Conservation (phyloP, 805 yeast species). For the Myxozyma sirexii region DNA sequence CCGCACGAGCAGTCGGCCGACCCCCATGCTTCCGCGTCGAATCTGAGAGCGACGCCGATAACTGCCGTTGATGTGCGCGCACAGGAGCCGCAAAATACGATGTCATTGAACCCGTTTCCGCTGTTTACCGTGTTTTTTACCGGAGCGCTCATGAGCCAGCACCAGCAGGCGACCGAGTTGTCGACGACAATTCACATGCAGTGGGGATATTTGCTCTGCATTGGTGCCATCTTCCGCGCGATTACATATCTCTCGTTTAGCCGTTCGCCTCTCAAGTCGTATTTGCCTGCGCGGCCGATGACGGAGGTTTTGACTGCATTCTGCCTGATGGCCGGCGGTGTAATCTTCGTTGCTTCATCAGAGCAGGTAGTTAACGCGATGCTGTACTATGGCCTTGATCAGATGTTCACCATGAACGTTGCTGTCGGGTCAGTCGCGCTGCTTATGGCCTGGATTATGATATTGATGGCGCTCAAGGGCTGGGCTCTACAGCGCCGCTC, state of each 20-base stretch:
- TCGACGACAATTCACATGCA: conserved; percentile 83
- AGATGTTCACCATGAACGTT: conserved; percentile 89
- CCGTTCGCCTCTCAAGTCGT: conserved; percentile 43
- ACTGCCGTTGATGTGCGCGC: conserved; percentile 15
- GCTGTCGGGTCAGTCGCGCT: conserved; percentile 77
- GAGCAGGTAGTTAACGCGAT: conserved; percentile 81
- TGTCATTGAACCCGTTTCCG: conserved; percentile 94
- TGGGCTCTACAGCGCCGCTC: conserved; percentile 35
- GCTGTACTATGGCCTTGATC: conserved; percentile 78
- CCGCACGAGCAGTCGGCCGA: not conserved
- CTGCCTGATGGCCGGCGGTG: conserved; percentile 82
- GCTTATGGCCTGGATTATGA: conserved; percentile 87
- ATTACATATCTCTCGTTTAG: conserved; percentile 61
- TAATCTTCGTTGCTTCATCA: conserved; percentile 88
- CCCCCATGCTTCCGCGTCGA: not conserved
- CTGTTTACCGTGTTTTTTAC: conserved; percentile 94
- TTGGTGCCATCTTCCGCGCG: conserved; percentile 77
- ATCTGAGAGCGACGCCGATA: not conserved
- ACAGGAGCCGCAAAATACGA: conserved; percentile 39
- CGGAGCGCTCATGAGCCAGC: conserved; percentile 93
- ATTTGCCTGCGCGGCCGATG: conserved; percentile 69
- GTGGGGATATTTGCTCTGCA: conserved; percentile 88
- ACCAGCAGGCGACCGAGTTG: conserved; percentile 76
- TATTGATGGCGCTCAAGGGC: conserved; percentile 53
- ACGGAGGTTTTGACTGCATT: conserved; percentile 83